These are phyloP conservation scores for Omphalea diandra DNA, from an alignment of 441 rosid species.

Conservation along the genomic window DNA sequence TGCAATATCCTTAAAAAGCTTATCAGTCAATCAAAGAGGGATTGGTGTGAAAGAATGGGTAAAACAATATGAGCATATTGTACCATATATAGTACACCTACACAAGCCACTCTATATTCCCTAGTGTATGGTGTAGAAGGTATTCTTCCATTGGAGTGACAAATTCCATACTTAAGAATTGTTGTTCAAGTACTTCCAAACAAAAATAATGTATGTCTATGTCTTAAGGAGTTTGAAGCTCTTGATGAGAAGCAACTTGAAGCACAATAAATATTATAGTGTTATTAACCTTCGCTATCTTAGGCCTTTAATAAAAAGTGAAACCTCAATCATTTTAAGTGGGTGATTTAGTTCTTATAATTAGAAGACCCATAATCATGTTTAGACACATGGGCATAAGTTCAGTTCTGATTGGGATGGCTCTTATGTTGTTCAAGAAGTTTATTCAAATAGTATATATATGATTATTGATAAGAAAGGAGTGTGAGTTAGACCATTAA, in stretches of 20 bases:
- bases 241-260: too few species aligned
- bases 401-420: not conserved
- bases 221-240: too few species aligned
- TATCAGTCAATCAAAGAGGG: too few species aligned
- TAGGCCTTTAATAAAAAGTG: not conserved
- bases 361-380: not conserved
- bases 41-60: too few species aligned
- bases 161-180: not conserved
- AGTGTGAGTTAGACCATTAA: not conserved
- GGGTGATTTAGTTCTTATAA: not conserved
- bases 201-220: too few species aligned
- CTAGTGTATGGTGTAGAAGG: not conserved
- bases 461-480: not conserved
- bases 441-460: too few species aligned
- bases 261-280: too few species aligned
- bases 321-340: not conserved
- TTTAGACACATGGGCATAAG: not conserved
- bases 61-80: too few species aligned
- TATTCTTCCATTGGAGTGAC: too few species aligned
- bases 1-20: too few species aligned
- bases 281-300: not conserved
- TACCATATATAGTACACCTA: not conserved
- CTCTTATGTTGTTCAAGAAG: too few species aligned
- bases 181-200: not conserved
- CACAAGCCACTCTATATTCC: not conserved